Evolutionary conservation across 768 basidiomycete species (phyloP), one percentile per base, ranked within the genome.

Genomic region (Suillus spraguei): DNA sequence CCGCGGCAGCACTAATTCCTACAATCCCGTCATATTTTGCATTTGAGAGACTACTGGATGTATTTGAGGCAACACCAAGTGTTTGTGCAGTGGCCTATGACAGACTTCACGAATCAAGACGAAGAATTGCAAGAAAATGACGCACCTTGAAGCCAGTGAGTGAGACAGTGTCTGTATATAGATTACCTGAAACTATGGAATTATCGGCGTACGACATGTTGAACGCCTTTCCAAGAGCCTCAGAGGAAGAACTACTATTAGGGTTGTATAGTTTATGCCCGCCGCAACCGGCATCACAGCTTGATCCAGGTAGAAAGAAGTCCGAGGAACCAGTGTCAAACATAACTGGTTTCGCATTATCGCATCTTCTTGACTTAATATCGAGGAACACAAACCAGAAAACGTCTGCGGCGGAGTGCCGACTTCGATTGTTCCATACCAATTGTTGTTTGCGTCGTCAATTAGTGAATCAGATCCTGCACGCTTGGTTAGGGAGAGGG

Each of bases 121-220:
- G 10, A 41, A 32, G 4, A 17, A 52, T 22, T 41, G 64, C 62
- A 22, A 75, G 22, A 9, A 32, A 41, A 28, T 1, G 9, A 64
- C 73, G 20, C 17, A 72, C 72, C 8, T 59, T 60, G 22, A 70
- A 60, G 14, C 77, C 78, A n/a, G 70, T 74, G 38, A 83, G 64
- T 36, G 67, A 67, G 22, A 83, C 78, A 1, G 68, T 72, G 62
- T 83, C 83, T 32, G 70, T 28, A 39, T 79, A 83, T 33, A 79
- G 66, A 39, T 71, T 65, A 3, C 83, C 83, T 24, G 62, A 59
- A 20, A 80, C 79, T 5, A 69, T 65, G 5, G 80, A 80, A 6
- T 79, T 78, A 62, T 85, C 82, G 4, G 78, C 82, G 59, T 83
- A 85, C 28, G 52, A 0, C 35, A 84, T 72, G 1, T 64, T 59